Evolutionary conservation across 1,284 basidiomycete genomes (phyloP).

Genomic region (Cutaneotrichosporon mucoides): DNA sequence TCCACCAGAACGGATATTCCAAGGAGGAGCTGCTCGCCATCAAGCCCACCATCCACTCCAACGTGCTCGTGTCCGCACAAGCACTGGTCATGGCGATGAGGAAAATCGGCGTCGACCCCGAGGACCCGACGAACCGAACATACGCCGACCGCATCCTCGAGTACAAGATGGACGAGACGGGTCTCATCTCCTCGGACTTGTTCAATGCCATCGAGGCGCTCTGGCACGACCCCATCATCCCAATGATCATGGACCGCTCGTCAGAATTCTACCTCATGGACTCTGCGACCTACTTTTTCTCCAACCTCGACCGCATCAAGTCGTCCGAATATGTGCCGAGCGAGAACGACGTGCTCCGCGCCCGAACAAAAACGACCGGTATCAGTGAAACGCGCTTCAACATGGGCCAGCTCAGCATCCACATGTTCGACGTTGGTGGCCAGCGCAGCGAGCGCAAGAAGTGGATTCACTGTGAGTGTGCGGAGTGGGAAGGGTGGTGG

Average conservation of each 20-base stretch:
- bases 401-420: constrained; percentile 53
- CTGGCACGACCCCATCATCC: constrained; percentile 88
- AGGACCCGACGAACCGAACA: constrained; percentile 68
- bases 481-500: not conserved
- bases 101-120: constrained; percentile 81
- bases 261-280: constrained; percentile 97
- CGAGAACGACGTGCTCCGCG: constrained; percentile 82
- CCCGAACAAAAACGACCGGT: constrained; percentile 85
- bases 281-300: constrained; percentile 88
- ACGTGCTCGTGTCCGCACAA: constrained; percentile 82
- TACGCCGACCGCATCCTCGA: constrained; percentile 54
- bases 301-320: constrained; percentile 76
- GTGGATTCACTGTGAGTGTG: constrained; percentile 74
- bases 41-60: constrained; percentile 62
- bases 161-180: constrained; percentile 51
- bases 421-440: constrained; percentile 90
- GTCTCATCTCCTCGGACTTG: constrained; percentile 53
- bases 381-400: constrained; percentile 78
- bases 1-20: constrained; percentile 90
- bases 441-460: constrained; percentile 92
- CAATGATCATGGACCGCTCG: constrained; percentile 75
- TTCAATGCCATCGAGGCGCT: constrained; percentile 74
- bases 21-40: constrained; percentile 73
- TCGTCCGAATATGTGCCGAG: constrained; percentile 75
- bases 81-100: constrained; percentile 83